A percentile compares a stretch with the other conserved stretches of the same genome.
Conservation (phyloP, 208 protist species). For the Leishmania martiniquensis region DNA sequence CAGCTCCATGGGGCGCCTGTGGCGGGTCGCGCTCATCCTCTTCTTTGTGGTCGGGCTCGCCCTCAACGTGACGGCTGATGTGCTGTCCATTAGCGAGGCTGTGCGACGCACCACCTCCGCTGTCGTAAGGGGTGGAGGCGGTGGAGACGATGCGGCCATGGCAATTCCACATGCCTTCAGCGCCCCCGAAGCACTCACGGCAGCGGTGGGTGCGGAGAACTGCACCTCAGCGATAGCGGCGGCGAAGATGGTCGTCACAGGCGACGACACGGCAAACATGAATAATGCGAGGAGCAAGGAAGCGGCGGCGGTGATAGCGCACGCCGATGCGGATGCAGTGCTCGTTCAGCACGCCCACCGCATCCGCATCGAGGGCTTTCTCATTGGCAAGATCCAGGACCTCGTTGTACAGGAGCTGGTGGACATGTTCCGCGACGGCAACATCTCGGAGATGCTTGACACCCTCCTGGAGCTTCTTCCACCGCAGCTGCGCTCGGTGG, state of each 20-base stretch:
- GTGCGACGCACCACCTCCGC: constrained; percentile 54
- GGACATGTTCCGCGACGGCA: constrained; percentile 49
- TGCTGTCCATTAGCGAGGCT: constrained; percentile 47
- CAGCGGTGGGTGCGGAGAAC: not conserved
- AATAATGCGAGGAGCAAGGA: not conserved
- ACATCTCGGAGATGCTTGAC: constrained; percentile 40
- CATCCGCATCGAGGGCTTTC: constrained; percentile 14
- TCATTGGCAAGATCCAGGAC: constrained; percentile 30
- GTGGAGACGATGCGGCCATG: constrained; percentile 1
- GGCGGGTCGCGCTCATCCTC: constrained; percentile 35
- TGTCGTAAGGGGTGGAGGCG: constrained; percentile 37
- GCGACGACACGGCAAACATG: not conserved
- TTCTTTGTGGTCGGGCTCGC: constrained; percentile 59
- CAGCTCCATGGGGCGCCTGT: constrained; percentile 43
- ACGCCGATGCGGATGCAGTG: not conserved
- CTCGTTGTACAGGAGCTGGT: constrained; percentile 47
- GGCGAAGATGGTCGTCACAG: not conserved
- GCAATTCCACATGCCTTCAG: not conserved
- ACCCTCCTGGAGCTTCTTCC: constrained; percentile 18
- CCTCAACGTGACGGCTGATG: constrained; percentile 48
- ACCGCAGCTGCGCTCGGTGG: constrained; percentile 17
- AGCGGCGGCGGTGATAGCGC: not conserved
- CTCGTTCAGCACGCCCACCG: not conserved
- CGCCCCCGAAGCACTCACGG: not conserved
- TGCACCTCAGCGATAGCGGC: not conserved